Evolutionary conservation across 306 rosid species (phyloP), one percentile per base, ranked within the genome.

Genomic region (Fragaria nilgerrensis): DNA sequence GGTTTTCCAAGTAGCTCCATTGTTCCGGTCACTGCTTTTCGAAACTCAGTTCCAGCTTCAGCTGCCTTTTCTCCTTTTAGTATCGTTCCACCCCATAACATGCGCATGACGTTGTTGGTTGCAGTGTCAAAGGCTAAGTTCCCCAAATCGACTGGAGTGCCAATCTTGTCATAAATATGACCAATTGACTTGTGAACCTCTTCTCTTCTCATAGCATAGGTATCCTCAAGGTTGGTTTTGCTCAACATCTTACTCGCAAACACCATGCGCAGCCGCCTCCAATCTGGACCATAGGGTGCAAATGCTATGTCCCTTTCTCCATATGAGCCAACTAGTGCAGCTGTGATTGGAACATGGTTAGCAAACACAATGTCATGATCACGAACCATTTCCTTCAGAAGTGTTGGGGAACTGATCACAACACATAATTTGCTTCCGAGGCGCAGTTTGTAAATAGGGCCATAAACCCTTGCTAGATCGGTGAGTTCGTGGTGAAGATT

Each of bases 331-430:
- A 65, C 25, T 10, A 14, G 20, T 2, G 20, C 74, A 13, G 72
- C 63, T n/a, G 61, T 66, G n/a, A 70, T 64, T 14, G 68, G 72
- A 36, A 77, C 86, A 19, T 48, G 84, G 74, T 82, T 82, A 9
- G 83, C 83, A 47, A 86, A 86, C 5, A 66, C 20, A 1, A 8
- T 39, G 72, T 80, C 86, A 43, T 86, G 85, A 56, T 82, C 86
- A 34, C 77, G 77, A 23, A 75, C 77, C 49, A 86, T 69, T 71
- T 82, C 59, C 52, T 66, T 77, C 67, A 75, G 77, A 0, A 83
- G 61, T 6, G 48, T 32, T 12, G 86, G 75, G 11, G 78, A 80
- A 22, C 37, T 73, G 36, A 84, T 13, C 43, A 77, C 80, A 0
- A 80, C 59, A 58, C 78, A 68, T 17, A 73, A 25, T 23, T 80